Conservation (phyloP, 345 rosid species). For the Rhodamnia argentea region DNA sequence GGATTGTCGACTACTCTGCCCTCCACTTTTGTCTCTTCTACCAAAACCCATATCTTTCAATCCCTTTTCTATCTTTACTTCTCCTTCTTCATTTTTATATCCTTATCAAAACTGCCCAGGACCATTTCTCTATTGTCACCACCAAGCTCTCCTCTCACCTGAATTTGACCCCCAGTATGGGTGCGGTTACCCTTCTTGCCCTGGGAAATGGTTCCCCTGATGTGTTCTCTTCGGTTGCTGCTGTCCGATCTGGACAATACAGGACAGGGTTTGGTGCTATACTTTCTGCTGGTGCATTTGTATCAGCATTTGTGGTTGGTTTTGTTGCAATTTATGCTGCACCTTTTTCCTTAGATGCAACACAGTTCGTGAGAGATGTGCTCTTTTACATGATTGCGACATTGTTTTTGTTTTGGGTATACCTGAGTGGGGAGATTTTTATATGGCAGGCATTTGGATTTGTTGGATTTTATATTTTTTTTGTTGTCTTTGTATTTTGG, state of each 20-base stretch:
- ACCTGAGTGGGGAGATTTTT: conserved; percentile 91
- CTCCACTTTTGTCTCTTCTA: conserved; percentile 59
- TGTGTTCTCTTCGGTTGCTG: conserved; percentile 78
- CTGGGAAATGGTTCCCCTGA: conserved; percentile 96
- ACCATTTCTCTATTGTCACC: conserved; percentile 88
- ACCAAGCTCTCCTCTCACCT: conserved; percentile 68
- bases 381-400: conserved; percentile 67
- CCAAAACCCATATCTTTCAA: conserved; percentile 31
- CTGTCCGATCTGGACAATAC: conserved; percentile 72
- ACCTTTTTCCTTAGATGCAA: conserved; percentile 67
- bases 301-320: conserved; percentile 89
- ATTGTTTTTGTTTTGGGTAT: conserved; percentile 68
- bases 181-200: conserved; percentile 85
- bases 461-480: conserved; percentile 74
- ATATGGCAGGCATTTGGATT: conserved; percentile 91
- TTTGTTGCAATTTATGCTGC: conserved; percentile 88
- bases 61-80: conserved; percentile 45
- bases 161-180: conserved; percentile 80
- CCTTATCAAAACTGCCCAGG: conserved; percentile 88
- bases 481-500: conserved; percentile 89
- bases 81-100: conserved; percentile 67
- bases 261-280: conserved; percentile 92
- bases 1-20: conserved; percentile 49
- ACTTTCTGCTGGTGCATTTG: conserved; percentile 84
- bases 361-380: conserved; percentile 72